Base-by-base conservation (phyloP, 306 rosid genomes). In the Arachis hypogaea region DNA sequence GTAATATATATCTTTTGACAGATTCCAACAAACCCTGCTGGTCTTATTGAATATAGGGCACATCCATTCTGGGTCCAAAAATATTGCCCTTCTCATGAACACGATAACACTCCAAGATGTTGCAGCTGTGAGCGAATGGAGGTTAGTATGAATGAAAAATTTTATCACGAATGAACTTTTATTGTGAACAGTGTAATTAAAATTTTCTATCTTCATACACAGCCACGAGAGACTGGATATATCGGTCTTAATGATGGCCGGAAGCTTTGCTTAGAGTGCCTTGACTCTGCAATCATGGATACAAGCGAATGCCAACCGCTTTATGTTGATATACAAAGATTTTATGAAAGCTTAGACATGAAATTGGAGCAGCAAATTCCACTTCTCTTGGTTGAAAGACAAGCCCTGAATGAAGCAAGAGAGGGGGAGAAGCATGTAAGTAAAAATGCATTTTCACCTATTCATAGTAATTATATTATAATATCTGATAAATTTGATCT, bases 41-140 rank as follows among this genome's bases (percentile, higher is more conserved):
- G 99, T 90, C 99, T 94, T 86, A 92, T 94, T 92, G 99, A 94
- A 92, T 94, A 94, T 88, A 94, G 99, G 96, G 99, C 99, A 79
- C 99, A 94, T 86, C 99, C 99, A 41, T 94, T 92, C 81, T 94
- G 99, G 99, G 80, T 85, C 80, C 99, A 94, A 76, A 92, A 94
- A 79, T 94, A 94, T 75, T 94, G 99, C 87, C 99, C 99, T 69
- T 83, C 85, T 75, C 99, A 94, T 45, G 99, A 94, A 82, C 95
- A 88, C 43, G 99, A 94, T 78, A 75, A 78, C 51, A 94, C 97
- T 75, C 92, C 99, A 49, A 93, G 99, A 72, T 94, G 99, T 78
- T 88, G 98, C 86, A 89, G 99, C 77, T 94, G 99, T 74, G 99
- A 94, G 82, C 85, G 98, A 84, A 94, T 94, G 99, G 97, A 92